These are phyloP conservation scores for Phytophthora lateralis DNA, from an alignment of 352 stramenopile species.

Conservation along the genomic window DNA sequence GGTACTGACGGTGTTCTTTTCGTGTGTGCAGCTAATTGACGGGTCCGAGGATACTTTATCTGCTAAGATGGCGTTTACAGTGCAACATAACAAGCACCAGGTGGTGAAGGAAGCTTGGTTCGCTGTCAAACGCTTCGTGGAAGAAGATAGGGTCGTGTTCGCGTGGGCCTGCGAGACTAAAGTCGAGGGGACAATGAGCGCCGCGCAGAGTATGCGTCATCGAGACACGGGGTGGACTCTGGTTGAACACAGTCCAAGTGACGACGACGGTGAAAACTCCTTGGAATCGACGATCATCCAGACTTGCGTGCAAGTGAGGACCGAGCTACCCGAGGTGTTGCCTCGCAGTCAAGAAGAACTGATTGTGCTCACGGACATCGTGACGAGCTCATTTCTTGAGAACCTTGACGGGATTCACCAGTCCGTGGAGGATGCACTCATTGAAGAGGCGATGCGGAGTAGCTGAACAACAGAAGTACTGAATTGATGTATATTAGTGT, in stretches of 20 bases:
- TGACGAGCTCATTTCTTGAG: conserved; percentile 31
- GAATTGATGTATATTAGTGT: too few relatives aligned
- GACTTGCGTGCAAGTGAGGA: conserved; percentile 31
- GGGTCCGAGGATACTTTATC: conserved; percentile 34
- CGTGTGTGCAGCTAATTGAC: conserved; percentile 23
- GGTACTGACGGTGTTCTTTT: neutral
- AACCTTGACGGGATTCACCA: conserved; percentile 41
- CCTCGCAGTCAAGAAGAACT: conserved; percentile 33
- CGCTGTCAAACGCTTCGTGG: conserved; percentile 26
- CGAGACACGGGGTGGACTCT: conserved; percentile 30
- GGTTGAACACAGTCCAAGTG: conserved; percentile 2
- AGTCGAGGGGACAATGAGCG: conserved; percentile 32
- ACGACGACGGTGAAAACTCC: neutral
- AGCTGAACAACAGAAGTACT: neutral
- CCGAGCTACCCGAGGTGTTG: conserved; percentile 27
- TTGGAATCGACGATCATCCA: conserved; percentile 32
- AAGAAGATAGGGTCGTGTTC: conserved; percentile 31
- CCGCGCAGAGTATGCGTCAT: conserved; percentile 28
- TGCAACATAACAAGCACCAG: conserved; percentile 28
- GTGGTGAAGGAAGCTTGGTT: conserved; percentile 38
- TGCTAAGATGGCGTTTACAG: conserved; percentile 38
- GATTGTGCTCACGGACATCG: conserved; percentile 29
- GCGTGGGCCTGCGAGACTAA: conserved; percentile 38
- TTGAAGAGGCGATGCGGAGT: conserved; percentile 29
- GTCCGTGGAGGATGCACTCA: conserved; percentile 29